Base-by-base conservation (phyloP, 2,329 filamentous ascomycete genomes). In the Mycosphaerelloides madeirae region DNA sequence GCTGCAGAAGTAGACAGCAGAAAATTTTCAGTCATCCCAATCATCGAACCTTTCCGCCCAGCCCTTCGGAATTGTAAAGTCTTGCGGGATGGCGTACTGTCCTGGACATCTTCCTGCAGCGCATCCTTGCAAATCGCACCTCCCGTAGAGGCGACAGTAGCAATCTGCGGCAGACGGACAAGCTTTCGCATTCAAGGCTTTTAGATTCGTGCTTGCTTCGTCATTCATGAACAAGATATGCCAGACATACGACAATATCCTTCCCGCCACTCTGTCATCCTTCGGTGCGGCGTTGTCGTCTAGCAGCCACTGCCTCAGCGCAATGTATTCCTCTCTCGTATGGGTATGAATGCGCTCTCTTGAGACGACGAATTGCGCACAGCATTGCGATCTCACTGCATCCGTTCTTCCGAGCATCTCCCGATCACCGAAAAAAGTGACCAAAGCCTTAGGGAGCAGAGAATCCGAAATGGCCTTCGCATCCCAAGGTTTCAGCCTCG, bases 301-400 rank as follows among this genome's bases (percentile, higher is more conserved):
- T 6, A 75, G 60, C 28, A 80, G 59, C 77, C 77, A 80, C 49
- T 77, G 70, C 29, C 76, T 65, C 41, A 79, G 39, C 18, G 56
- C 74, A 12, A 74, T 54, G 53, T 78, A 78, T 51, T 78, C 73
- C 9, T 72, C 71, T 1, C 67, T 64, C 0, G 68, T 66, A 58
- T 77, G 73, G 46, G 71, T 68, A 59, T 67, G 70, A 14, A 79
- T 68, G 14, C 68, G 65, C 11, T 72, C 66, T 4, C 72, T 62
- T 3, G 70, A 66, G 16, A 78, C 75, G 11, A 71, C 74, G 56
- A 79, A 80, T 49, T 78, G 77, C 9, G 76, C 76, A 61, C 76
- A 79, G 56, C 77, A 80, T 42, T 59, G 56, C 25, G 56, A 46
- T 8, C 48, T 50, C 11, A 59, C 38, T 1, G 48, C 48, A 31